Evolutionary conservation across 176 grass and related monocot species (phyloP).

Genomic region (Musa beccarii): DNA sequence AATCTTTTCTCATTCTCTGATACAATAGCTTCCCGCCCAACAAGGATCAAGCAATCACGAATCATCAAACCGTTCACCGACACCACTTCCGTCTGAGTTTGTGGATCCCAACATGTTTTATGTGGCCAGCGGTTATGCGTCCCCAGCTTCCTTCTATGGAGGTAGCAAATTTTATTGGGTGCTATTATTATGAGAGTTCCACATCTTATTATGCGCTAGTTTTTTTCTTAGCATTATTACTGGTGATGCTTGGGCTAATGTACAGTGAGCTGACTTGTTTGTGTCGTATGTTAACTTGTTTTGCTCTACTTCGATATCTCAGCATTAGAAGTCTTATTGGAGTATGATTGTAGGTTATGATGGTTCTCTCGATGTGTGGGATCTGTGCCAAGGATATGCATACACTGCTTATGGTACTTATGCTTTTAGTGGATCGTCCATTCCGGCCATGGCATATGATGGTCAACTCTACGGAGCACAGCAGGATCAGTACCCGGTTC

Average conservation of each 20-base stretch:
- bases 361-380: constrained; percentile 75
- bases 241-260: background rate
- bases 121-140: constrained; percentile 41
- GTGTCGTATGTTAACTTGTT: background rate
- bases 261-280: constrained; percentile 5
- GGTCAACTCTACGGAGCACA: constrained; percentile 63
- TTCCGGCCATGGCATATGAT: constrained; percentile 52
- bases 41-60: constrained; percentile 44
- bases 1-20: background rate
- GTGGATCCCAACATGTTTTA: constrained; percentile 67
- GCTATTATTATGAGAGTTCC: background rate
- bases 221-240: too few species aligned
- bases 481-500: constrained; percentile 65
- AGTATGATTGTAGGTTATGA: constrained; percentile 59
- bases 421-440: constrained; percentile 65
- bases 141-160: constrained; percentile 55
- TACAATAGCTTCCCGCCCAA: constrained; percentile 32
- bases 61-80: constrained; percentile 54
- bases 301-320: background rate
- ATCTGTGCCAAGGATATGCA: constrained; percentile 86
- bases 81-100: constrained; percentile 60
- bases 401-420: constrained; percentile 63
- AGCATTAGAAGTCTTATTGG: background rate
- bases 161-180: constrained; percentile 14
- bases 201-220: background rate